phyloP scores from a whole-genome alignment of 345 rosid genomes.

The Moricandia moricandioides region DNA sequence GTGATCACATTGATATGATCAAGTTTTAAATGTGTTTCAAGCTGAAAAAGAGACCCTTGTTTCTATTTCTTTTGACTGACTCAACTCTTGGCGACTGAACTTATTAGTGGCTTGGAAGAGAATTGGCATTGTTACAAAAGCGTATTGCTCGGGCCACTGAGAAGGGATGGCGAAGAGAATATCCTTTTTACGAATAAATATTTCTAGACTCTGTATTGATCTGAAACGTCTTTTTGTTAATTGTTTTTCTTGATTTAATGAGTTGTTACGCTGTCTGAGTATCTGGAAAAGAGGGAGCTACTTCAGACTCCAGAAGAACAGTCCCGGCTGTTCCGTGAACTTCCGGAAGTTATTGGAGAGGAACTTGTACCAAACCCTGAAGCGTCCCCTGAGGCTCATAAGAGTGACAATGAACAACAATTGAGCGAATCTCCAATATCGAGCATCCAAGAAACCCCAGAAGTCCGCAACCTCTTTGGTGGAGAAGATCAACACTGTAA shows the following conservation, averaged over 20 bases:
- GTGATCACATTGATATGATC: constrained; percentile 4
- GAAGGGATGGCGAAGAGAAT: constrained; percentile 95
- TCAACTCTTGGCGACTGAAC: constrained; percentile 19
- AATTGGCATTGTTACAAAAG: constrained; percentile 55
- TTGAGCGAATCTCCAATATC: constrained; percentile 31
- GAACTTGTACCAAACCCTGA: constrained; percentile 39
- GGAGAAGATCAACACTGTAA: constrained; percentile 30
- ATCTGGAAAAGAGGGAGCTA: constrained; percentile 68
- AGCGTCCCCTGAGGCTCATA: constrained; percentile 25
- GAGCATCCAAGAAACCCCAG: constrained; percentile 32
- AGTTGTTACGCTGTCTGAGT: constrained; percentile 58
- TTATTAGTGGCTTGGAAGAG: constrained; percentile 64
- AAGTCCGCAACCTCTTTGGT: constrained; percentile 21
- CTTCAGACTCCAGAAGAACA: constrained; percentile 70
- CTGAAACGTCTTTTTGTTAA: constrained; percentile 39
- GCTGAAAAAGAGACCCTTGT: neutral
- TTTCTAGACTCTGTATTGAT: no score
- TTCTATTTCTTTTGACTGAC: constrained; percentile 16
- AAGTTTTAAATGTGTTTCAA: constrained; percentile 6
- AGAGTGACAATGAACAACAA: constrained; percentile 19
- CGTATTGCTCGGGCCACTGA: constrained; percentile 74
- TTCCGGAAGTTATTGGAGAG: constrained; percentile 69
- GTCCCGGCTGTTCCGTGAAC: constrained; percentile 50
- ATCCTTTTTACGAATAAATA: constrained; percentile 50
- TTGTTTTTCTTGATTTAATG: constrained; percentile 53